phyloP scores from a whole-genome alignment of 1,139 yeast species.

The Oligophagozyma castellii region DNA sequence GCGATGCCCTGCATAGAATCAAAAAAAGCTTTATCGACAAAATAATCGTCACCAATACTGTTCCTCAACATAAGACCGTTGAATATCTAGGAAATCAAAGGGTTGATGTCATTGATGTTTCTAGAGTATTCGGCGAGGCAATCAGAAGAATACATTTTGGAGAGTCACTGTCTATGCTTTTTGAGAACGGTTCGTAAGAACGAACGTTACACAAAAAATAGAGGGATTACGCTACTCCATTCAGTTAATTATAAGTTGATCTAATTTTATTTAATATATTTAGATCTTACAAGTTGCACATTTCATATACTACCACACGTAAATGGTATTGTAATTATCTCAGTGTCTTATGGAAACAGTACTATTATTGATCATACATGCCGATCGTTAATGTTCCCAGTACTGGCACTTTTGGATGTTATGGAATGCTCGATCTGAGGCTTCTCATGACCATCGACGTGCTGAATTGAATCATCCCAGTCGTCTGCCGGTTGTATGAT shows the following conservation, averaged over 20 bases:
- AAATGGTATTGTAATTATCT: too few relatives aligned
- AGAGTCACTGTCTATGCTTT: conserved; percentile 85
- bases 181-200: conserved; percentile 65
- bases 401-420: too few relatives aligned
- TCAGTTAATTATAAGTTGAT: too few relatives aligned
- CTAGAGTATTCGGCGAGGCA: conserved; percentile 83
- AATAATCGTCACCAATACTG: conserved; percentile 82
- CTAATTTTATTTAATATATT: too few relatives aligned
- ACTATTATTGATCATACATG: too few relatives aligned
- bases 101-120: conserved; percentile 76
- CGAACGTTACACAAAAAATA: background rate
- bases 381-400: too few relatives aligned
- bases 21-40: conserved; percentile 63
- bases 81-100: conserved; percentile 40
- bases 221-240: too few relatives aligned
- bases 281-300: too few relatives aligned
- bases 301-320: too few relatives aligned
- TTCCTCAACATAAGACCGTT: conserved; percentile 54
- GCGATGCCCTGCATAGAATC: conserved; percentile 73
- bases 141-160: conserved; percentile 94
- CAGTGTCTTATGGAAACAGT: too few relatives aligned
- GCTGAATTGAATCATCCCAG: conserved; percentile 13
- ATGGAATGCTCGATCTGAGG: too few relatives aligned
- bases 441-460: too few relatives aligned
- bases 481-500: conserved; percentile 44